Conservation (phyloP, 805 yeast genomes). For the Candida peoriensis region DNA sequence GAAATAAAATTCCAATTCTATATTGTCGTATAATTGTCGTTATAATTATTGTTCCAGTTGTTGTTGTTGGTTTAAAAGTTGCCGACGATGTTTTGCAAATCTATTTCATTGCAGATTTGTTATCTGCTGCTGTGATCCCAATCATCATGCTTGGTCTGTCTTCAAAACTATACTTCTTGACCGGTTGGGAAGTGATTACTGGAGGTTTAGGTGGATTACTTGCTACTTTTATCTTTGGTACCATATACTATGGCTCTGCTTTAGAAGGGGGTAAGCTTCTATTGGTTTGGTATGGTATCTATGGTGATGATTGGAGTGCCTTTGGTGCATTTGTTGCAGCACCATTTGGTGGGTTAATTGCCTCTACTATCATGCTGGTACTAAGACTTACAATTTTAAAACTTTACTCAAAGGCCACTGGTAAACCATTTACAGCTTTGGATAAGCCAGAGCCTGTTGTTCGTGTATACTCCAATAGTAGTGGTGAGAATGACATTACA, state of each 20-base stretch:
- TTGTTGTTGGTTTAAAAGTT: conserved; percentile 76
- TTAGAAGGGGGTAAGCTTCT: conserved; percentile 72
- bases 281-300: conserved; percentile 75
- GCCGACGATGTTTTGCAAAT: conserved; percentile 83
- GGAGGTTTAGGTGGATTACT: conserved; percentile 83
- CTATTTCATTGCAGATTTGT: conserved; percentile 84
- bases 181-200: conserved; percentile 74
- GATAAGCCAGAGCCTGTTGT: conserved; percentile 20
- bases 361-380: conserved; percentile 48
- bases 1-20: conserved; percentile 66
- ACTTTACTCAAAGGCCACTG: conserved; percentile 16
- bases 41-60: conserved; percentile 77
- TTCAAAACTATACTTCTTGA: conserved; percentile 58
- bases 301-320: conserved; percentile 83
- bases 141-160: conserved; percentile 75
- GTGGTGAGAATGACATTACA: not conserved
- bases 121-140: conserved; percentile 85
- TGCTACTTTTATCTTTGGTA: conserved; percentile 78
- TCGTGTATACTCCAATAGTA: not conserved
- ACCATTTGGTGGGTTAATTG: conserved; percentile 70
- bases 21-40: conserved; percentile 70
- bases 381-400: conserved; percentile 35
- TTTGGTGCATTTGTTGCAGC: conserved; percentile 94
- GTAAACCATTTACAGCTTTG: conserved; percentile 30
- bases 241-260: conserved; percentile 70